phyloP scores from a whole-genome alignment of 306 rosid species.

The Malus sieversii region DNA sequence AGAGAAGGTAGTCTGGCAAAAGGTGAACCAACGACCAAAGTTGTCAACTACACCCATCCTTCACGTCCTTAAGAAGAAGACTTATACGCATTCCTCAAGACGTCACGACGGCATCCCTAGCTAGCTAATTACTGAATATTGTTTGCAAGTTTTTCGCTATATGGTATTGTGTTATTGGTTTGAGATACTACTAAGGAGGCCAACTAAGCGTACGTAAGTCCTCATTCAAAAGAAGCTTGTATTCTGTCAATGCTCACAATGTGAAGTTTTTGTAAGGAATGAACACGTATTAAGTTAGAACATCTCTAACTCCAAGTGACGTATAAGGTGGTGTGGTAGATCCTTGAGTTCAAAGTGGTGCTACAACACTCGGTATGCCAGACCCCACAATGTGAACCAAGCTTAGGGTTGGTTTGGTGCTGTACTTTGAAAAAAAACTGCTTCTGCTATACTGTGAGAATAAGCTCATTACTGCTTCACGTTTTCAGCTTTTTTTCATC shows the following conservation, averaged over 20 bases:
- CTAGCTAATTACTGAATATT: not conserved
- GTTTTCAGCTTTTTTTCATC: no score
- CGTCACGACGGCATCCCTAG: not conserved
- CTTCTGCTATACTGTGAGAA: no score
- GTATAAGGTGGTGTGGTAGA: not conserved
- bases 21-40: not conserved
- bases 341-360: not conserved
- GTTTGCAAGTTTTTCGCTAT: not conserved
- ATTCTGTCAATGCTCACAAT: no score
- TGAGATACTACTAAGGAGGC: not conserved
- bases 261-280: no score
- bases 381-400: not conserved
- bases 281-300: not conserved
- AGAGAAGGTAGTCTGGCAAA: not conserved
- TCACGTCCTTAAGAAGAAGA: not conserved
- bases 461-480: no score
- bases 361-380: not conserved
- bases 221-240: not conserved
- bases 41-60: not conserved
- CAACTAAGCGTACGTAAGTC: not conserved
- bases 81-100: no score
- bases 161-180: not conserved
- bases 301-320: no score
- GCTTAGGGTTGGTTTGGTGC: not conserved
- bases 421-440: no score